phyloP scores from a whole-genome alignment of 1,139 yeast species.

The Candida glucosophila region DNA sequence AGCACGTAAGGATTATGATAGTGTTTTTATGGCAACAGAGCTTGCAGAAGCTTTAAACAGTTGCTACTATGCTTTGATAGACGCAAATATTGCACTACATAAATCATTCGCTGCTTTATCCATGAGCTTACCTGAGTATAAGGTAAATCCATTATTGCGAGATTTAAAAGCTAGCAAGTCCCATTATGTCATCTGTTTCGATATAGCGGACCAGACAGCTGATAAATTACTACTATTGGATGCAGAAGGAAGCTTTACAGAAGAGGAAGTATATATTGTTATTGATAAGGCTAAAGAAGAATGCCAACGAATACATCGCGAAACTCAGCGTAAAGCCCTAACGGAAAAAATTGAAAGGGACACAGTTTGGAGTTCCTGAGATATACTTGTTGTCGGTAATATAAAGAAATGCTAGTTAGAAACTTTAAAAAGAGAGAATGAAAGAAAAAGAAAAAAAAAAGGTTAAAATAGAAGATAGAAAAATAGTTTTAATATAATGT shows the following conservation, averaged over 20 bases:
- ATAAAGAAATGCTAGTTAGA: conserved; percentile 1
- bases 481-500: conserved; percentile 26
- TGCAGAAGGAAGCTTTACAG: conserved; percentile 61
- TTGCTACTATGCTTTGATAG: conserved; percentile 61
- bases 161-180: conserved; percentile 41
- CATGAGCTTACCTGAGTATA: conserved; percentile 25
- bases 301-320: conserved; percentile 37
- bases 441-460: conserved; percentile 2
- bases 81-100: conserved; percentile 67
- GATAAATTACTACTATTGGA: conserved; percentile 57
- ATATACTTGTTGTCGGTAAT: too few relatives aligned
- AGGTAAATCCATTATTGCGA: conserved; percentile 31
- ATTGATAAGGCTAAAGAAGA: conserved; percentile 39
- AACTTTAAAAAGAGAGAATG: neutral
- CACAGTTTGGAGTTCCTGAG: conserved; percentile 44
- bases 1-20: conserved; percentile 15
- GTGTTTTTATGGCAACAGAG: conserved; percentile 41
- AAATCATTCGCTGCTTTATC: conserved; percentile 53
- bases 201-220: conserved; percentile 42
- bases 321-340: conserved; percentile 39
- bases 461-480: conserved; percentile 2
- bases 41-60: conserved; percentile 68
- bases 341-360: conserved; percentile 42
- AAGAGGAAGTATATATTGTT: conserved; percentile 42
- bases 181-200: conserved; percentile 60